These are phyloP conservation scores for Pythium grandisporangium DNA, from an alignment of 352 stramenopile species.

Conservation along the genomic window DNA sequence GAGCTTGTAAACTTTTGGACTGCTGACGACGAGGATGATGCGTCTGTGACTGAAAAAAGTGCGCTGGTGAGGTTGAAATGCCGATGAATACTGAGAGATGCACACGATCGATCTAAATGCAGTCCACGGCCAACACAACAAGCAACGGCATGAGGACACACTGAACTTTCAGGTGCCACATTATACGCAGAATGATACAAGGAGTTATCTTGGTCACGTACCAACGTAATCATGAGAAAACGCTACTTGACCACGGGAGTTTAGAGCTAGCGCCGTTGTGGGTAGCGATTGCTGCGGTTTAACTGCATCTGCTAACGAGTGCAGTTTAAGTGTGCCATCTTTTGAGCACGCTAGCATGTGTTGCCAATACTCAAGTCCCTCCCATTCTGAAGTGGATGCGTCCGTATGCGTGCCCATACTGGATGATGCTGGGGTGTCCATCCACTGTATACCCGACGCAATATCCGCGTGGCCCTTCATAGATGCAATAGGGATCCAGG, in stretches of 20 bases:
- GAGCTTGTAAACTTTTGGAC: slow-evolving; percentile 18
- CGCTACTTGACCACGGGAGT: slow-evolving; percentile 68
- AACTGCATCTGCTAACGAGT: slow-evolving; percentile 75
- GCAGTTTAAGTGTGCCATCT: slow-evolving; percentile 78
- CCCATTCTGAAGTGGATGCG: slow-evolving; percentile 24
- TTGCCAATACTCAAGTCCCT: slow-evolving; percentile 78
- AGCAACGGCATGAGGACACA: no score
- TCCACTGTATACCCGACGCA: slow-evolving; percentile 76
- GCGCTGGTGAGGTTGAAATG: slow-evolving; percentile 47
- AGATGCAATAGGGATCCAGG: slow-evolving; percentile 76
- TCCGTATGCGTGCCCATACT: slow-evolving; percentile 12
- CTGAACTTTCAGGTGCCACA: no score
- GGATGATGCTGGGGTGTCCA: slow-evolving; percentile 57
- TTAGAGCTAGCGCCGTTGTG: slow-evolving; percentile 64
- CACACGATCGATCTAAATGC: slow-evolving; percentile 75
- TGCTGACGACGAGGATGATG: slow-evolving; percentile 3
- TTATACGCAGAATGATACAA: no score
- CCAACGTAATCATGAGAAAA: slow-evolving; percentile 81
- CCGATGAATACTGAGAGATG: slow-evolving; percentile 74
- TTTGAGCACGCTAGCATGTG: slow-evolving; percentile 86
- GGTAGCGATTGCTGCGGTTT: slow-evolving; percentile 76
- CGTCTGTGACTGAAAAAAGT: slow-evolving; percentile 52
- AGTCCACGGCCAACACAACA: no score
- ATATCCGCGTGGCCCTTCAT: slow-evolving; percentile 83
- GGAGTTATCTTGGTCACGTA: no score